phyloP scores from a whole-genome alignment of 2,329 filamentous ascomycete genomes.

The Paraphoma sp. region DNA sequence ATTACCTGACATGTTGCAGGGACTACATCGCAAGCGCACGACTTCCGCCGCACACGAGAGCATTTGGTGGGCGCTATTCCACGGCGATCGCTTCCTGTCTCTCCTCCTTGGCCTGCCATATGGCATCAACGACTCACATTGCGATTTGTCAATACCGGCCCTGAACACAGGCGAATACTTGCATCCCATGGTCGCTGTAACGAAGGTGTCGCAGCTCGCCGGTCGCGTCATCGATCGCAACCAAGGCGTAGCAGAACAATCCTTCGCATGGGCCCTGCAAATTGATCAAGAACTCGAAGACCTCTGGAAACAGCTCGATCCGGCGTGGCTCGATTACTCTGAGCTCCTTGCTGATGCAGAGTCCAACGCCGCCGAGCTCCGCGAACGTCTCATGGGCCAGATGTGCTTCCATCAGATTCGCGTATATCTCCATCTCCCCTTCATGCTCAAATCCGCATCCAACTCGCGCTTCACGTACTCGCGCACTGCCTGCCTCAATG shows the following conservation, averaged over 20 bases:
- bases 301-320: constrained; percentile 45
- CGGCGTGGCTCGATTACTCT: constrained; percentile 48
- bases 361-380: constrained; percentile 43
- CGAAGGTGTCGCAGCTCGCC: constrained; percentile 47
- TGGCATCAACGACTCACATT: constrained; percentile 49
- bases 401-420: constrained; percentile 55
- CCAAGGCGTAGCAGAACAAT: constrained; percentile 44
- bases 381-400: constrained; percentile 50
- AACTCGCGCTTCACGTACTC: constrained; percentile 49
- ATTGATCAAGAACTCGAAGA: constrained; percentile 53
- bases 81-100: constrained; percentile 59
- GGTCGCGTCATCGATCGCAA: constrained; percentile 54
- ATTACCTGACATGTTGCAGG: constrained; percentile 33
- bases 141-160: constrained; percentile 41
- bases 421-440: constrained; percentile 55
- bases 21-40: constrained; percentile 48
- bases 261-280: constrained; percentile 48
- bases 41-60: constrained; percentile 42
- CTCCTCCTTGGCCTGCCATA: constrained; percentile 62
- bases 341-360: constrained; percentile 35
- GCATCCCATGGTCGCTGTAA: constrained; percentile 41
- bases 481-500: constrained; percentile 49
- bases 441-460: constrained; percentile 50
- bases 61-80: constrained; percentile 50
- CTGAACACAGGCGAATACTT: constrained; percentile 32